These are phyloP conservation scores for Edaphochlamys debaryana DNA, from an alignment of 139 green algal genomes.

Conservation along the genomic window DNA sequence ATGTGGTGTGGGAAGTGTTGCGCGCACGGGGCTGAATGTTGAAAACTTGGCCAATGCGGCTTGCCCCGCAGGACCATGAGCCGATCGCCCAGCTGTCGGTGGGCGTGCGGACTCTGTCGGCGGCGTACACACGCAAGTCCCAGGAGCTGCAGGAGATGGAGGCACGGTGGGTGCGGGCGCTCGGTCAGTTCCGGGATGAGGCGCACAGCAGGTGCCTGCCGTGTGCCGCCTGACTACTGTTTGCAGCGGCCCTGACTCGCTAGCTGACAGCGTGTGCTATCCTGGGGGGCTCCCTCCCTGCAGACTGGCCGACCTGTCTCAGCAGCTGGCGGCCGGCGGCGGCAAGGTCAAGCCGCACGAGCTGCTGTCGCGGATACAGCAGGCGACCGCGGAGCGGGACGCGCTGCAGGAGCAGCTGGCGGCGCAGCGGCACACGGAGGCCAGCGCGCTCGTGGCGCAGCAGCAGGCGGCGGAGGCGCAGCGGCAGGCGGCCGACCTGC, in stretches of 20 bases:
- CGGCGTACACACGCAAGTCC: not conserved
- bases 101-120: not conserved
- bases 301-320: not conserved
- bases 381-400: conserved; percentile 17
- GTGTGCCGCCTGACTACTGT: too few relatives aligned
- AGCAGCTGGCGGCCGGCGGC: not conserved
- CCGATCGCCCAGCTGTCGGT: too few relatives aligned
- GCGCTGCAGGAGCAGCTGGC: conserved; percentile 5
- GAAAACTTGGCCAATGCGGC: too few relatives aligned
- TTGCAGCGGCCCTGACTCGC: too few relatives aligned
- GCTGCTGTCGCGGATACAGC: conserved; percentile 31
- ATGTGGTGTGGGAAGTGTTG: too few relatives aligned
- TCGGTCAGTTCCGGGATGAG: too few relatives aligned
- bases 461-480: not conserved
- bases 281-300: too few relatives aligned
- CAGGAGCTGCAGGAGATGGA: not conserved
- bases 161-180: too few relatives aligned
- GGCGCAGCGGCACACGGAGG: not conserved
- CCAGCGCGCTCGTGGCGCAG: not conserved
- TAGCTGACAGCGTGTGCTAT: too few relatives aligned
- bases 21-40: too few relatives aligned
- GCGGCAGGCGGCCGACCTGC: conserved; percentile 17
- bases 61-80: too few relatives aligned
- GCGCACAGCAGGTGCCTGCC: too few relatives aligned
- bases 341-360: conserved; percentile 29